Percentiles rank a stretch among this genome's conserved stretches.
Conservation (phyloP, 176 grass and related monocot genomes). For the Pontederia crassipes region DNA sequence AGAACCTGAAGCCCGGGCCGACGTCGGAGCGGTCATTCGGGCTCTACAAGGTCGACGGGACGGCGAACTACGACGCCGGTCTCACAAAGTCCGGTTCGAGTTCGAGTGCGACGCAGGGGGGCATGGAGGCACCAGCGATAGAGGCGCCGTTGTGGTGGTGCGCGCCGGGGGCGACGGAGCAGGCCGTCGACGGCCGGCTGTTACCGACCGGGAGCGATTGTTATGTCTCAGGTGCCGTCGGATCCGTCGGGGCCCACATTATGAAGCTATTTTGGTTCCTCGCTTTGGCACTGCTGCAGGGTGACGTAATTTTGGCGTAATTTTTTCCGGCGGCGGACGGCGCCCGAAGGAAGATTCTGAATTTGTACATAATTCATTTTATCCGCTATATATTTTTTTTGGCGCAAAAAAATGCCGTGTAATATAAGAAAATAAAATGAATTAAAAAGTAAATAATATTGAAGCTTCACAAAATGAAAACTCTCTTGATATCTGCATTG, state of each 20-base stretch:
- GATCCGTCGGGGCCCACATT: no score
- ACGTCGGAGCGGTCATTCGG: constrained; percentile 78
- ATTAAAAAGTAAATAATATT: no score
- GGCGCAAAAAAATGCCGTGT: no score
- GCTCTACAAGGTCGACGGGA: constrained; percentile 57
- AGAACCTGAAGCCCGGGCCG: constrained; percentile 79
- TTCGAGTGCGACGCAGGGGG: background rate
- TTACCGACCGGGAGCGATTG: no score
- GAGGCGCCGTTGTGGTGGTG: background rate
- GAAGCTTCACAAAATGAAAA: no score
- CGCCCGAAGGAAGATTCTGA: background rate
- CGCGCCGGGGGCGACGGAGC: background rate
- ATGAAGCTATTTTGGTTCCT: no score
- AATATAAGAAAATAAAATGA: no score
- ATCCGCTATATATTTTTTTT: no score
- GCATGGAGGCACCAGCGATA: background rate
- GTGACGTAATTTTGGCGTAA: background rate
- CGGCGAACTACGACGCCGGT: constrained; percentile 66
- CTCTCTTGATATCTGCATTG: no score
- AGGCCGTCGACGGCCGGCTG: no score
- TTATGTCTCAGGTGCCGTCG: no score
- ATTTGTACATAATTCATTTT: background rate
- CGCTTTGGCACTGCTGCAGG: no score
- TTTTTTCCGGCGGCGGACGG: background rate
- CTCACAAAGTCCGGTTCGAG: constrained; percentile 21